Evolutionary conservation across 805 yeast species (phyloP).

Genomic region (Wickerhamia fluorescens): DNA sequence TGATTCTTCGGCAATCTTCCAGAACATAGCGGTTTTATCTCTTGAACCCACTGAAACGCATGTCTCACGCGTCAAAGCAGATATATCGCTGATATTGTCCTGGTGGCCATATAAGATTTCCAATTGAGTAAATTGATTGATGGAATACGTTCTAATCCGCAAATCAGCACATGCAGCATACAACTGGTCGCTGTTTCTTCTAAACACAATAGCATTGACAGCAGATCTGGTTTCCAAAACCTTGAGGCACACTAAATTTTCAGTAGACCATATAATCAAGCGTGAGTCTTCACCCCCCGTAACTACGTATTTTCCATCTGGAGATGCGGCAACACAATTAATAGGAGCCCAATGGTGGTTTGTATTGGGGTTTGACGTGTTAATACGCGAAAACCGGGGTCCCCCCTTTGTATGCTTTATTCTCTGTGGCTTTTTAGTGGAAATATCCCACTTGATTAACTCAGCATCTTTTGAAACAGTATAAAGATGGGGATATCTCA

Average conservation of each 20-base stretch:
- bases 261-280: conserved; percentile 80
- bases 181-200: conserved; percentile 75
- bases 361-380: conserved; percentile 41
- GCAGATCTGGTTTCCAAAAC: conserved; percentile 74
- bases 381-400: conserved; percentile 29
- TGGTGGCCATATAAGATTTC: conserved; percentile 95
- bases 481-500: conserved; percentile 55
- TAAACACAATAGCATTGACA: conserved; percentile 67
- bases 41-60: conserved; percentile 95
- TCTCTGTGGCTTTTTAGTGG: conserved; percentile 52
- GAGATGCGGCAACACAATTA: conserved; percentile 70
- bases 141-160: conserved; percentile 78
- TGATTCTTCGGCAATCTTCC: conserved; percentile 96
- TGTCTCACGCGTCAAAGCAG: conserved; percentile 78
- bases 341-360: conserved; percentile 78
- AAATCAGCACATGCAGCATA: conserved; percentile 92
- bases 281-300: conserved; percentile 87
- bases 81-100: conserved; percentile 75
- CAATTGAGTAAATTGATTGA: conserved; percentile 80
- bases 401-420: conserved; percentile 65
- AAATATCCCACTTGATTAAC: conserved; percentile 73
- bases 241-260: conserved; percentile 65
- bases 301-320: conserved; percentile 82
- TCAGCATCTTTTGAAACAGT: conserved; percentile 79
- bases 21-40: conserved; percentile 89